These are phyloP conservation scores for Sungouiella blattae DNA, from an alignment of 805 yeast genomes.

Conservation along the genomic window DNA sequence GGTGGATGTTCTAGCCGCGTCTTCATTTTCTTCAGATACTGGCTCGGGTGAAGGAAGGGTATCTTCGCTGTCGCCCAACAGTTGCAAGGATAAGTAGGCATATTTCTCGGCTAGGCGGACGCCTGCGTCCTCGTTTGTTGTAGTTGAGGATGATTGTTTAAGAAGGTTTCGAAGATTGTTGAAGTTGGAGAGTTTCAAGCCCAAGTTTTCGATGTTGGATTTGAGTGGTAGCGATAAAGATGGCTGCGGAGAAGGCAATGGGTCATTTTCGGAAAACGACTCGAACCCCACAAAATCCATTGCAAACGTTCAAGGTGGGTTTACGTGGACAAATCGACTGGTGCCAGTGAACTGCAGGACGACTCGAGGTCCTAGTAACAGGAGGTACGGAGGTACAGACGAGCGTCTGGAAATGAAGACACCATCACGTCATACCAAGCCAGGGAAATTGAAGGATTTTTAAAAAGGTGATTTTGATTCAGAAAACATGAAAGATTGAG, in stretches of 20 bases:
- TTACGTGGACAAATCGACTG: no score
- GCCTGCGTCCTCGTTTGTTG: slow-evolving; percentile 5
- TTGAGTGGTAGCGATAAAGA: slow-evolving; percentile 39
- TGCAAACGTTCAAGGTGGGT: no score
- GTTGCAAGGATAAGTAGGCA: slow-evolving; percentile 43
- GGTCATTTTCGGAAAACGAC: slow-evolving; percentile 24
- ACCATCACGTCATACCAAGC: no score
- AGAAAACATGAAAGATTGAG: no score
- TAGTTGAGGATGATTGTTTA: slow-evolving; percentile 9
- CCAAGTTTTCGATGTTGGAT: slow-evolving; percentile 34
- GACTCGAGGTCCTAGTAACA: no score
- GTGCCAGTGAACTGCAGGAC: no score
- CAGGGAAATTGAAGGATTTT: no score
- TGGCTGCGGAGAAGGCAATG: slow-evolving; percentile 41
- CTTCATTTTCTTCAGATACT: no score
- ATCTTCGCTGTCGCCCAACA: slow-evolving; percentile 16
- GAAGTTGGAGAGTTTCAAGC: slow-evolving; percentile 32
- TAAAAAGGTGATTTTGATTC: no score
- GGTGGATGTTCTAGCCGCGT: slow-evolving; percentile 8
- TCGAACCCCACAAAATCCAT: slow-evolving; percentile 45
- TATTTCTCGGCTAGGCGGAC: slow-evolving; percentile 41
- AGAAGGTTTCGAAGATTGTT: slow-evolving; percentile 29
- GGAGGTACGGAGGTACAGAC: no score
- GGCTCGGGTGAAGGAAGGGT: no score
- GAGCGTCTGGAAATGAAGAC: no score